These are phyloP conservation scores for Phlyctochytrium arcticum DNA, from an alignment of 192 early-diverging fungal species.

Conservation along the genomic window DNA sequence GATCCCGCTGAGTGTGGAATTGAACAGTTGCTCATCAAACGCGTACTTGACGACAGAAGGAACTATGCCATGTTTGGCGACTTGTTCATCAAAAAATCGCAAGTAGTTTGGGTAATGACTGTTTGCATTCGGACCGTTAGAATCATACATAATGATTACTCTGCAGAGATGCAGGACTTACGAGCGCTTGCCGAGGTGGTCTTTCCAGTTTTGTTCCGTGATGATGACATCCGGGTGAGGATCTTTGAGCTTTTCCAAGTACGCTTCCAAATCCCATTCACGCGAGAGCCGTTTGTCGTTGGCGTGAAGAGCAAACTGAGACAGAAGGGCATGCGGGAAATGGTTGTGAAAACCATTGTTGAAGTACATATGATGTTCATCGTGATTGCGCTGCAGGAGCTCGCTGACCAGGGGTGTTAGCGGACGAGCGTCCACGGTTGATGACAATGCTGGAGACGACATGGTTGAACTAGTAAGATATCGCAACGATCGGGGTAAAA, in stretches of 20 bases:
- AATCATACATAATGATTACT: no score
- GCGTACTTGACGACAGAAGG: not conserved
- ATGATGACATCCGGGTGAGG: not conserved
- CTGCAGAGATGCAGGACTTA: not conserved
- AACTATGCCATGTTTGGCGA: not conserved
- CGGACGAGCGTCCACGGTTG: no score
- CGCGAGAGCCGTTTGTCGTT: not conserved
- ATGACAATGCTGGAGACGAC: no score
- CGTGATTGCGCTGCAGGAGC: not conserved
- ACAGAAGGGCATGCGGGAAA: not conserved
- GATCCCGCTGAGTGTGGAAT: not conserved
- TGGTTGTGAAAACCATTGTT: not conserved
- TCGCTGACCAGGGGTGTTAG: not conserved
- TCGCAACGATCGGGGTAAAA: no score
- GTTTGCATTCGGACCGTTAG: not conserved
- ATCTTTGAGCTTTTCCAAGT: not conserved
- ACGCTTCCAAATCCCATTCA: not conserved
- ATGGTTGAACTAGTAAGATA: no score
- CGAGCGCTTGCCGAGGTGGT: not conserved
- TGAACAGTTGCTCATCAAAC: not conserved
- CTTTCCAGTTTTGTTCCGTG: not conserved
- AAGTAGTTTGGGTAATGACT: not conserved
- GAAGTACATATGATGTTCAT: constrained; percentile 1
- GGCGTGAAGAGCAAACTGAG: not conserved
- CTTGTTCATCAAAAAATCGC: not conserved